Evolutionary conservation across 139 green algal species (phyloP).

Genomic region (Coelastrella sp.): DNA sequence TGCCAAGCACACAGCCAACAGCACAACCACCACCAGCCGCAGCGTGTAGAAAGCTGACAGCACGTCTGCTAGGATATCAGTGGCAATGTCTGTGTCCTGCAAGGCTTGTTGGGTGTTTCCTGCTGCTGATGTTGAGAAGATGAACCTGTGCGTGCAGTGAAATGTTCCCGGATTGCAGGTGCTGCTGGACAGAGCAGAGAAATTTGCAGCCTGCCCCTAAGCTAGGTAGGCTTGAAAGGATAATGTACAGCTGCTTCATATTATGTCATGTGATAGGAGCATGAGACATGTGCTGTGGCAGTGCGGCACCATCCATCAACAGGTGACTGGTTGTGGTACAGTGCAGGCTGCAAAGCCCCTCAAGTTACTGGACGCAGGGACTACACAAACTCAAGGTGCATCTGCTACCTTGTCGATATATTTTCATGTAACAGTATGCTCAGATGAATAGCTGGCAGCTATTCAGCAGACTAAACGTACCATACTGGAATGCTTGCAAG

Average conservation of each 20-base stretch:
- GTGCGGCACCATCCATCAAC: no score
- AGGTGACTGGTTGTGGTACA: not conserved
- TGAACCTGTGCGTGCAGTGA: conserved; percentile 14
- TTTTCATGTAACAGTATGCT: no score
- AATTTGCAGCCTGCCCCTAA: not conserved
- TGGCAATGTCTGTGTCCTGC: not conserved
- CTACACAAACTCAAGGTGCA: not conserved
- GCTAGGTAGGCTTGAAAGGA: not conserved
- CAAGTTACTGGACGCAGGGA: not conserved
- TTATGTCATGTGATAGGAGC: not conserved
- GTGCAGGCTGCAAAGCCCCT: not conserved
- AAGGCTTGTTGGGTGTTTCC: not conserved
- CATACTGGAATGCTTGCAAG: conserved; percentile 9
- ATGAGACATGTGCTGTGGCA: no score
- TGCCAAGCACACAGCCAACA: not conserved
- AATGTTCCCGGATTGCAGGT: not conserved
- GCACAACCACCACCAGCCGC: conserved; percentile 5
- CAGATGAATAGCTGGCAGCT: not conserved
- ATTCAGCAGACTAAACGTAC: not conserved
- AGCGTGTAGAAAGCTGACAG: not conserved
- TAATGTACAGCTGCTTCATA: not conserved
- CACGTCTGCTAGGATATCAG: not conserved
- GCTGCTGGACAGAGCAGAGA: not conserved
- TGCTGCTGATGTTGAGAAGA: conserved; percentile 14
- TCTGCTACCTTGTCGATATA: not conserved